Conservation (phyloP, 2,329 filamentous ascomycete genomes). For the Davidsoniella virescens region DNA sequence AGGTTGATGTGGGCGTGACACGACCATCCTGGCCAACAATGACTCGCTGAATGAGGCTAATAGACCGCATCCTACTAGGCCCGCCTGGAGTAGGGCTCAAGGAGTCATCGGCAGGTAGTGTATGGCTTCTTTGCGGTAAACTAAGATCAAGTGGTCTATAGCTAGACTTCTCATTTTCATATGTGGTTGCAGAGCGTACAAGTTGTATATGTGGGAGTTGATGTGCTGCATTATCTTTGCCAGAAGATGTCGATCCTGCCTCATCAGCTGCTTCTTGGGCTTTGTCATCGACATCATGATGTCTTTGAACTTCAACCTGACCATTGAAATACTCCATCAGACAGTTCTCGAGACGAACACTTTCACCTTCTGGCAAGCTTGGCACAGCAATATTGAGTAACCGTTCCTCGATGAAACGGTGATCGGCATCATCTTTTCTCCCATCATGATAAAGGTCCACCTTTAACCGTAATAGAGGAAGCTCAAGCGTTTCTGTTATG, state of each 20-base stretch:
- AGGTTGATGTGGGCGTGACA: slow-evolving; percentile 15
- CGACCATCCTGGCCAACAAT: slow-evolving; percentile 32
- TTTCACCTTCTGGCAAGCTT: slow-evolving; percentile 49
- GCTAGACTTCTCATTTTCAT: no score
- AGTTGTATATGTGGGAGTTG: neutral
- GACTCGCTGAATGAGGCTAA: slow-evolving; percentile 45
- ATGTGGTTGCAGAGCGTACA: neutral
- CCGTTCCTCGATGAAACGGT: slow-evolving; percentile 87
- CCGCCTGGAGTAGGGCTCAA: neutral
- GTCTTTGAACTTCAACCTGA: slow-evolving; percentile 56
- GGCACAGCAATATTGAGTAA: slow-evolving; percentile 85
- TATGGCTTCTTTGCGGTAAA: neutral
- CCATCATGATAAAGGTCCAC: slow-evolving; percentile 92
- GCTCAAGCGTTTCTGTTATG: slow-evolving; percentile 74
- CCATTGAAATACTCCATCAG: slow-evolving; percentile 93
- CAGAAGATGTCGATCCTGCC: no score
- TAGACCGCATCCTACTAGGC: slow-evolving; percentile 21
- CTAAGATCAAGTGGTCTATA: no score
- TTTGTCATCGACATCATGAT: slow-evolving; percentile 3
- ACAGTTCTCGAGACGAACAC: slow-evolving; percentile 74
- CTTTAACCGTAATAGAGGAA: slow-evolving; percentile 77
- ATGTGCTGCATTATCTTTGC: neutral
- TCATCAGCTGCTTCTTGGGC: no score
- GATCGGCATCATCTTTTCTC: slow-evolving; percentile 70
- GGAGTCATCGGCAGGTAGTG: neutral